Percentiles rank a stretch among this genome's conserved stretches.
phyloP scores from a whole-genome alignment of 1,284 basidiomycete genomes.

The Austropuccinia psidii region DNA sequence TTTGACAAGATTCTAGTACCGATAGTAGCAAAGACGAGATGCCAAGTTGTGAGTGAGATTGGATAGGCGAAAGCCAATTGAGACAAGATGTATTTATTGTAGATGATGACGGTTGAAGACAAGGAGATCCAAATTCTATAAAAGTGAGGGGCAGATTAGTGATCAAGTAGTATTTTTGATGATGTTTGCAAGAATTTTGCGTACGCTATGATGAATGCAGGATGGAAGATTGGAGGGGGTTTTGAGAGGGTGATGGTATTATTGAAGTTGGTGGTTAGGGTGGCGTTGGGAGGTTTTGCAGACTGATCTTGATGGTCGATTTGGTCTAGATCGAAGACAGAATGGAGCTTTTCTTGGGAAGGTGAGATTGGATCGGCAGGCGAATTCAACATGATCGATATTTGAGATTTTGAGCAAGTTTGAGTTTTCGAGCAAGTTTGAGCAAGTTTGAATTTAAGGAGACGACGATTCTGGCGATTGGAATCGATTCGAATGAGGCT shows the following conservation, averaged over 20 bases:
- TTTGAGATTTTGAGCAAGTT: no score
- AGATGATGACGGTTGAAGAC: constrained; percentile 40
- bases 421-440: no score
- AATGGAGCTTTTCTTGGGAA: not conserved
- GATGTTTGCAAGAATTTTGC: not conserved
- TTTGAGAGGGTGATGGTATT: not conserved
- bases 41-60: constrained; percentile 13
- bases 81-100: constrained; percentile 41
- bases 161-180: not conserved
- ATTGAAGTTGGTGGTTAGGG: not conserved
- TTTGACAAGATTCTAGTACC: constrained; percentile 18
- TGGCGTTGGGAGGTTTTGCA: not conserved
- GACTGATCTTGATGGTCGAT: not conserved
- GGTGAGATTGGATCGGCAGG: not conserved
- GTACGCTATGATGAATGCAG: constrained; percentile 31
- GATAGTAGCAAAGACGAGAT: constrained; percentile 33
- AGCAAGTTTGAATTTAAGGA: no score
- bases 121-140: constrained; percentile 42
- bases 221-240: constrained; percentile 12
- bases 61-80: constrained; percentile 15
- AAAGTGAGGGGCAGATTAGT: not conserved
- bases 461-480: no score
- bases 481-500: no score
- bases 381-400: no score
- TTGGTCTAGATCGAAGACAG: constrained; percentile 28